These are phyloP conservation scores for Ceratocystis albifundus DNA, from an alignment of 2,329 filamentous ascomycete species.

Conservation along the genomic window DNA sequence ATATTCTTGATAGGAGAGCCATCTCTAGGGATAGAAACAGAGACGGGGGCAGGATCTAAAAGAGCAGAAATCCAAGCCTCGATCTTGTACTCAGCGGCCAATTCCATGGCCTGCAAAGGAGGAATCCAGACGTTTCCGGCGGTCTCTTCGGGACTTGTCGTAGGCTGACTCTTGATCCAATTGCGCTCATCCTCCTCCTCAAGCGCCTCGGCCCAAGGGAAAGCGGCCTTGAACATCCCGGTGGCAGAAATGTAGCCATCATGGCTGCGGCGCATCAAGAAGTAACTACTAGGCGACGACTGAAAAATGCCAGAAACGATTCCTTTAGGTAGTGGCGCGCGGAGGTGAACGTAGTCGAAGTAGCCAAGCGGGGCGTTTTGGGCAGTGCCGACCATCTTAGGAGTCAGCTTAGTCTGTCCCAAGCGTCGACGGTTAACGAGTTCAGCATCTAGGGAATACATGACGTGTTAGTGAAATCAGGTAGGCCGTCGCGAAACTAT, in stretches of 20 bases:
- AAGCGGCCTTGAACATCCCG: conserved; percentile 86
- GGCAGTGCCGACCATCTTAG: conserved; percentile 67
- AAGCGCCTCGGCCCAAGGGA: conserved; percentile 59
- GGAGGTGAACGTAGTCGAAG: conserved; percentile 93
- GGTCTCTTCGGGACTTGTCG: conserved; percentile 80
- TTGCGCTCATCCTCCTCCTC: conserved; percentile 68
- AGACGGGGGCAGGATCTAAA: conserved; percentile 74
- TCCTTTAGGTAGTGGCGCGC: conserved; percentile 83
- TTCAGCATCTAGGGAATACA: conserved; percentile 46
- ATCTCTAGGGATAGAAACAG: conserved; percentile 40
- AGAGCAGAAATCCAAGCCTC: conserved; percentile 82
- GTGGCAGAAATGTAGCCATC: conserved; percentile 78
- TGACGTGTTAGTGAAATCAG: conserved; percentile 1
- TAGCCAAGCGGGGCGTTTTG: conserved; percentile 64
- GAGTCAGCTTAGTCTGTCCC: conserved; percentile 80
- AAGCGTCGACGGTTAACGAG: conserved; percentile 76
- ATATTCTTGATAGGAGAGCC: conserved; percentile 66
- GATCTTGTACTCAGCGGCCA: conserved; percentile 82
- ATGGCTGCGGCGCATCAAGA: conserved; percentile 82
- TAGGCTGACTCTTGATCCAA: conserved; percentile 71
- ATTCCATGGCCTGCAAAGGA: conserved; percentile 63
- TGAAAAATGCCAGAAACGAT: conserved; percentile 89
- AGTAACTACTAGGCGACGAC: conserved; percentile 81
- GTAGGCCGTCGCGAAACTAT: neutral
- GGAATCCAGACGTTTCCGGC: conserved; percentile 96